Percentiles rank a stretch among this genome's conserved stretches.
These are phyloP conservation scores for Karstenula rhodostoma DNA, from an alignment of 2,329 filamentous ascomycete species.

Conservation along the genomic window DNA sequence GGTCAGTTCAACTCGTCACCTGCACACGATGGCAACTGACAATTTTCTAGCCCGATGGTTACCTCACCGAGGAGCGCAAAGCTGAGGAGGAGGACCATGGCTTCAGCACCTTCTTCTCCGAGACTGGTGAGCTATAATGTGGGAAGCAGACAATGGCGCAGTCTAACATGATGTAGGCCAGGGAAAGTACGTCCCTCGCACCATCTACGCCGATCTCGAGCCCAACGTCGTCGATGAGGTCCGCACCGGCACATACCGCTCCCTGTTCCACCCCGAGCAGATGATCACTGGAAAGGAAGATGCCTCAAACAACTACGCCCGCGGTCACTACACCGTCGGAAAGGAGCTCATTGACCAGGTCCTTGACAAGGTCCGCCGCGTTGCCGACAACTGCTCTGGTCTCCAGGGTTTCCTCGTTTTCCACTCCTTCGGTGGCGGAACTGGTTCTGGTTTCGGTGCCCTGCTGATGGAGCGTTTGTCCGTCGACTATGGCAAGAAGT, in stretches of 20 bases:
- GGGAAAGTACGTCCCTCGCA: conserved; percentile 98
- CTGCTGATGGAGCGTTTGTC: conserved; percentile 98
- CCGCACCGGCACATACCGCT: conserved; percentile 94
- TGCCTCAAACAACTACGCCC: conserved; percentile 99
- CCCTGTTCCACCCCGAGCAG: conserved; percentile 97
- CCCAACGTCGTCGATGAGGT: conserved; percentile 99
- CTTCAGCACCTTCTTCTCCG: conserved; percentile 99
- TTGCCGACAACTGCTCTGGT: conserved; percentile 95
- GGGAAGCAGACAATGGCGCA: conserved; percentile 21
- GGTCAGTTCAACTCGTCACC: conserved; percentile 64
- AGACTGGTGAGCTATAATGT: conserved; percentile 77
- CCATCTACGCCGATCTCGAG: conserved; percentile 99
- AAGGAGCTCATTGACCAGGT: conserved; percentile 99
- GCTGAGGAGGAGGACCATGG: conserved; percentile 90
- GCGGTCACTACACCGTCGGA: conserved; percentile 99
- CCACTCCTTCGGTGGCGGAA: conserved; percentile 99
- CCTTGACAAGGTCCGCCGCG: conserved; percentile 95
- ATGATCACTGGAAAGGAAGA: conserved; percentile 99
- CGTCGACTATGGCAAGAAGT: conserved; percentile 99
- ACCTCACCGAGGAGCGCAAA: conserved; percentile 98
- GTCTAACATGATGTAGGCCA: conserved; percentile 67
- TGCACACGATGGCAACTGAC: conserved; percentile 6
- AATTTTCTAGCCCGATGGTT: conserved; percentile 86
- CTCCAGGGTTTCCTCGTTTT: conserved; percentile 99
- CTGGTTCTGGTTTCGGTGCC: conserved; percentile 97